These are phyloP conservation scores for Microcos paniculata DNA, from an alignment of 345 rosid genomes.

Conservation along the genomic window DNA sequence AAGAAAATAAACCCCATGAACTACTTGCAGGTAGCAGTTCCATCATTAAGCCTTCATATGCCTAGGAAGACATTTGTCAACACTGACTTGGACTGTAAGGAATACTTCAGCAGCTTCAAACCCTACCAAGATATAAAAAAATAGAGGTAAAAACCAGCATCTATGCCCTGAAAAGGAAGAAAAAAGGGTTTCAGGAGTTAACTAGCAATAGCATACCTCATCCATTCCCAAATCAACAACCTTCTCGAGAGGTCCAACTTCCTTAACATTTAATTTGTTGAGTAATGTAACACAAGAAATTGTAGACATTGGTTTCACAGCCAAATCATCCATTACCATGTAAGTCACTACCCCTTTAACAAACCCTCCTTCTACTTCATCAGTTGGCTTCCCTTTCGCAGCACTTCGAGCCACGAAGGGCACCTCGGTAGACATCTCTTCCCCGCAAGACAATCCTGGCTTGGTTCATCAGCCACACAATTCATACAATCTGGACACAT, in stretches of 20 bases:
- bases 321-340: constrained; percentile 34
- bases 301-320: constrained; percentile 22
- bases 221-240: constrained; percentile 7
- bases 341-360: constrained; percentile 30
- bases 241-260: background rate
- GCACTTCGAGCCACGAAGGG: background rate
- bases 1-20: background rate
- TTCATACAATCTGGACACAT: background rate
- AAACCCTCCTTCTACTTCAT: constrained; percentile 22
- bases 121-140: background rate
- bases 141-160: constrained; percentile 3
- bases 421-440: background rate
- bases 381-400: background rate
- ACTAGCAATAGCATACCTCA: constrained; percentile 10
- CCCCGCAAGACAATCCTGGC: background rate
- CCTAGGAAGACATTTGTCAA: background rate
- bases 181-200: background rate
- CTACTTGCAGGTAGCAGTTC: background rate
- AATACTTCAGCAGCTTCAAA: background rate
- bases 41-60: background rate
- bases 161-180: background rate
- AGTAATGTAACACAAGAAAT: constrained; percentile 1
- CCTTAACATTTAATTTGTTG: constrained; percentile 18
- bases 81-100: background rate
- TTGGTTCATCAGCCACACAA: background rate